Evolutionary conservation across 192 early-diverging fungal species (phyloP).

Genomic region (Mortierella alpina): DNA sequence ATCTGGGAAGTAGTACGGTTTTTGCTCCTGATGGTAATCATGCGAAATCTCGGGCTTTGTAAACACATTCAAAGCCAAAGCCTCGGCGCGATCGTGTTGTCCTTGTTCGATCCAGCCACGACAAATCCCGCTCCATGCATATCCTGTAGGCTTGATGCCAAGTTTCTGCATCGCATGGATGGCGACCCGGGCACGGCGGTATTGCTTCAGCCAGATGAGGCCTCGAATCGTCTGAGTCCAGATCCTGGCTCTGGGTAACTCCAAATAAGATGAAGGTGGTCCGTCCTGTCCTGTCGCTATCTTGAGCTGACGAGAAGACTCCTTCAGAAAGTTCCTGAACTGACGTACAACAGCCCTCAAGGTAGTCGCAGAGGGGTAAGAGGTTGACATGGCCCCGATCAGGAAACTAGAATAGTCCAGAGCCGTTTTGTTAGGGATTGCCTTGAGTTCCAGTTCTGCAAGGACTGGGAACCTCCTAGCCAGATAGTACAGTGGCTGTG

Average conservation of each 20-base stretch:
- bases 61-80: slow-evolving; percentile 40
- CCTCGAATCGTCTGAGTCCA: slow-evolving; percentile 42
- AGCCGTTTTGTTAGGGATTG: slow-evolving; percentile 28
- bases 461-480: slow-evolving; percentile 38
- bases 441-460: slow-evolving; percentile 42
- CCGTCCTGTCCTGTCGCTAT: background rate
- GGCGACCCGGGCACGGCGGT: slow-evolving; percentile 37
- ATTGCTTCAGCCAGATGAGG: slow-evolving; percentile 46
- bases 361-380: slow-evolving; percentile 41
- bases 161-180: slow-evolving; percentile 42
- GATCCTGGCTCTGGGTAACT: slow-evolving; percentile 39
- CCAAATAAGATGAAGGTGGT: background rate
- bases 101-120: slow-evolving; percentile 51
- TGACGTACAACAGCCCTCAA: slow-evolving; percentile 38
- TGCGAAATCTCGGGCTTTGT: slow-evolving; percentile 34
- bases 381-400: slow-evolving; percentile 33
- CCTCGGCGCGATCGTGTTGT: slow-evolving; percentile 38
- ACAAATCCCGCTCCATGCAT: slow-evolving; percentile 43
- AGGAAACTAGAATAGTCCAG: slow-evolving; percentile 51
- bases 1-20: slow-evolving; percentile 35
- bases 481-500: slow-evolving; percentile 41
- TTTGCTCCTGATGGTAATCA: slow-evolving; percentile 31
- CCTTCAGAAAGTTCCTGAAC: slow-evolving; percentile 48
- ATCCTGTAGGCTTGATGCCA: slow-evolving; percentile 45
- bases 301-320: slow-evolving; percentile 5